Conservation (phyloP, 208 protist species). For the Leishmania turanica region DNA sequence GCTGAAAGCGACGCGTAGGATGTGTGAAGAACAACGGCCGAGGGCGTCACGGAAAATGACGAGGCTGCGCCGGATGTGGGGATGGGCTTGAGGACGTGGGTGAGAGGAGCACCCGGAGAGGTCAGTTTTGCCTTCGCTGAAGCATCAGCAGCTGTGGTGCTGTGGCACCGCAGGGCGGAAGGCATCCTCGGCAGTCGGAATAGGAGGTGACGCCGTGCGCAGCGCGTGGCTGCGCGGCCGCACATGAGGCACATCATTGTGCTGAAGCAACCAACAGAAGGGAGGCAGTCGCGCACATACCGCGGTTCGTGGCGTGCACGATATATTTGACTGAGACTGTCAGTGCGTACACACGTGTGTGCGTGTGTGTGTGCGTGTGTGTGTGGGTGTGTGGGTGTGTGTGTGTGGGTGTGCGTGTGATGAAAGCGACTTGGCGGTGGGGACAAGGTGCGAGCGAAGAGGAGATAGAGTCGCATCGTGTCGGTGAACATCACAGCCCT, state of each 20-base stretch:
- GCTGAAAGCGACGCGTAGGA: slow-evolving; percentile 9
- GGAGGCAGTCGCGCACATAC: neutral
- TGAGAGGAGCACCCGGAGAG: slow-evolving; percentile 15
- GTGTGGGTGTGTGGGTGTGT: neutral
- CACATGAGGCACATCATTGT: neutral
- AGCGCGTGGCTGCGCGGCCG: neutral
- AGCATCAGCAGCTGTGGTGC: neutral
- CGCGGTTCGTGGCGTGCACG: neutral
- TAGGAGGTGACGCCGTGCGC: neutral
- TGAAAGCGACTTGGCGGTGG: neutral
- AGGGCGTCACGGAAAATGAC: neutral
- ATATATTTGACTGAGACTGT: neutral
- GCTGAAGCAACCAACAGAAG: neutral
- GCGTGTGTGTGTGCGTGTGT: neutral
- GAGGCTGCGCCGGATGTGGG: neutral
- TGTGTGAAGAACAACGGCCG: slow-evolving; percentile 15
- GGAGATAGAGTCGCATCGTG: neutral
- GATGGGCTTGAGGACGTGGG: slow-evolving; percentile 6
- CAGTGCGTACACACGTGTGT: neutral
- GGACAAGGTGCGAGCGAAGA: neutral
- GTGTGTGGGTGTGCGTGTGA: neutral
- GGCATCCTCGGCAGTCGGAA: neutral
- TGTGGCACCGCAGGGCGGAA: neutral
- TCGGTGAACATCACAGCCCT: neutral
- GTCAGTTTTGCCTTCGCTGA: slow-evolving; percentile 8